Base-by-base conservation (phyloP, 192 early-diverging fungal genomes). In the Kickxella alabastrina region DNA sequence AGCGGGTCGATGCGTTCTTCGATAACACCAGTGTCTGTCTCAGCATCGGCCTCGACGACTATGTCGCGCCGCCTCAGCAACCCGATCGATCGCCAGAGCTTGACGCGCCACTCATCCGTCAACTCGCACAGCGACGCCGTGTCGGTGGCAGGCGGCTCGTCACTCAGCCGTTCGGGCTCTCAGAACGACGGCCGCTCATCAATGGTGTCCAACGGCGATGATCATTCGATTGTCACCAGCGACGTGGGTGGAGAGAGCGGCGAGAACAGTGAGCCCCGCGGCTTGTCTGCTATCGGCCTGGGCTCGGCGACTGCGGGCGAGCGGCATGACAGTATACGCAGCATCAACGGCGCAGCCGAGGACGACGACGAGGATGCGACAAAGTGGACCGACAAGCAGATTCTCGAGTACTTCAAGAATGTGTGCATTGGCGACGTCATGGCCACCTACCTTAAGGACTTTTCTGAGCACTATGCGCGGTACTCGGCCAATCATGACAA, bases 401-500 rank as follows among this genome's bases (percentile, higher is more conserved):
- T 65, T 37, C 62, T 74, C 10, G 59, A 62, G 35, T 74, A 74
- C 40, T 65, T 74, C 34, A 65, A 57, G 47, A 74, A 74, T 43
- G 70, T 74, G 51, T 65, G 70, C 50, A 75, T 75, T 27, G 65
- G 65, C 49, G 65, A 75, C 25, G 62, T 75, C 52, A 68, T 75
- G 65, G 38, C 65, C 48, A 64, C 57, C 52, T 68, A 68, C 27
- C 61, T 75, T 27, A 68, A 75, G 56, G 65, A 75, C 52, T 75
- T 75, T 65, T 75, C 65, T 17, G 72, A 75, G 49, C 65, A 59
- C 38, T 75, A 75, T 49, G 72, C 72, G 29, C 61, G 49, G 47
- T 75, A 75, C 49, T 67, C 72, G 26, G 72, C 72, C 52, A 75
- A 75, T 60, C 72, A 75, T 42, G 65, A 68, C 55, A 67, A 68